Evolutionary conservation across 805 yeast genomes (phyloP), one percentile per base, ranked within the genome.

Genomic region (Lachancea fermentati): DNA sequence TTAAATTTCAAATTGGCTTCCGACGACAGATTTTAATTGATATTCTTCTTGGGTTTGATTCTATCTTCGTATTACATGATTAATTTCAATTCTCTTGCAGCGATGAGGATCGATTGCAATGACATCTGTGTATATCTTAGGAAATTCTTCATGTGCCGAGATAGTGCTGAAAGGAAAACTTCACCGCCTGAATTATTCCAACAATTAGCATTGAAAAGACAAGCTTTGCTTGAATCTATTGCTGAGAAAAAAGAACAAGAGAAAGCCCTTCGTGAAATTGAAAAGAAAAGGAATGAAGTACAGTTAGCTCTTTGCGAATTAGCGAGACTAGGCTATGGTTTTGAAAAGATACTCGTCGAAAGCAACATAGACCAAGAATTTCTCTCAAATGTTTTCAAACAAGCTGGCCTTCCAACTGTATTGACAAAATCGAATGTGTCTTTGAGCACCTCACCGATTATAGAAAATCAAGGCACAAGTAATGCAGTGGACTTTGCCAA

Each of bases 161-260:
- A n/a, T n/a, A n/a, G n/a, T n/a, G n/a, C n/a, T n/a, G n/a, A n/a
- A n/a, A n/a, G n/a, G n/a, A n/a, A n/a, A 22, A 7, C 26, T 8
- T 7, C 8, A 8, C 31, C n/a, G 15, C n/a, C 16, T 48, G 34
- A 13, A 45, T 17, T 39, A 41, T 33, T 29, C 43, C 4, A 44
- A 37, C 34, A 47, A 44, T 31, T 44, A 16, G 33, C 40, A 25
- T 37, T 41, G 25, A 45, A 39, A 30, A 42, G 88, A 7, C 93
- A 88, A 19, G 95, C 85, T 58, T 75, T 84, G 57, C 68, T 73
- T 34, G 88, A 84, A 3, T 83, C 71, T 55, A 57, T 85, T 50
- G 13, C 29, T 9, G 24, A 25, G 13, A 34, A 17, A 26, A 34
- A 34, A 15, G 31, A 34, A 19, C 32, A 19, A n/a, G 24, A 15